Conservation (phyloP, 1,139 yeast species). For the Debaryomyces fabryi region DNA sequence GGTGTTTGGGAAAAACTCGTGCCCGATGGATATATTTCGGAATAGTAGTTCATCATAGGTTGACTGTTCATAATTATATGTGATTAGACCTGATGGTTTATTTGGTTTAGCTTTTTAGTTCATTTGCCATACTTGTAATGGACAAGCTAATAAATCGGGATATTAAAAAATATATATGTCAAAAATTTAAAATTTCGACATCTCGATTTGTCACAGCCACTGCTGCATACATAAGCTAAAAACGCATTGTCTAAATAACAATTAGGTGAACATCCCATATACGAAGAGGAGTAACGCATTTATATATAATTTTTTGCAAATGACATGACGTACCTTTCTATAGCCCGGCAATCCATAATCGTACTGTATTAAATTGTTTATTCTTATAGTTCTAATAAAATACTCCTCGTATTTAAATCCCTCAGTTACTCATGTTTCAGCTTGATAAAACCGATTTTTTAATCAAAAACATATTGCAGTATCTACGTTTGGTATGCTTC, state of each 20-base stretch:
- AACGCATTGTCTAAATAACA: constrained; percentile 5
- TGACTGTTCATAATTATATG: background rate
- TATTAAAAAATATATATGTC: constrained; percentile 7
- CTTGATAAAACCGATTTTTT: background rate
- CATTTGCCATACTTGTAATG: background rate
- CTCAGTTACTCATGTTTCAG: background rate
- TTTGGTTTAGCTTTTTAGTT: background rate
- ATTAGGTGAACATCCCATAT: background rate
- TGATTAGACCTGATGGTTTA: background rate
- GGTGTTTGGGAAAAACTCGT: background rate
- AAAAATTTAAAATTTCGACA: constrained; percentile 5
- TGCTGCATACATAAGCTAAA: background rate
- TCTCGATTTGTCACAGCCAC: constrained; percentile 7
- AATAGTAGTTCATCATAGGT: constrained; percentile 1
- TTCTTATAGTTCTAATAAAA: background rate
- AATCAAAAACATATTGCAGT: background rate
- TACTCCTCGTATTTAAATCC: background rate
- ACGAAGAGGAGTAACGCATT: constrained; percentile 7
- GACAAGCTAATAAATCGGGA: background rate
- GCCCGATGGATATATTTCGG: background rate
- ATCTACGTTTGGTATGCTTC: background rate
- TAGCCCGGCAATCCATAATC: background rate
- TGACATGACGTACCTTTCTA: background rate
- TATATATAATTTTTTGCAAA: background rate
- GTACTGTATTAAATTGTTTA: background rate